Percentiles rank a stretch among this genome's conserved stretches.
Conservation (phyloP, 2,329 filamentous ascomycete genomes). For the Cercospora janseana region DNA sequence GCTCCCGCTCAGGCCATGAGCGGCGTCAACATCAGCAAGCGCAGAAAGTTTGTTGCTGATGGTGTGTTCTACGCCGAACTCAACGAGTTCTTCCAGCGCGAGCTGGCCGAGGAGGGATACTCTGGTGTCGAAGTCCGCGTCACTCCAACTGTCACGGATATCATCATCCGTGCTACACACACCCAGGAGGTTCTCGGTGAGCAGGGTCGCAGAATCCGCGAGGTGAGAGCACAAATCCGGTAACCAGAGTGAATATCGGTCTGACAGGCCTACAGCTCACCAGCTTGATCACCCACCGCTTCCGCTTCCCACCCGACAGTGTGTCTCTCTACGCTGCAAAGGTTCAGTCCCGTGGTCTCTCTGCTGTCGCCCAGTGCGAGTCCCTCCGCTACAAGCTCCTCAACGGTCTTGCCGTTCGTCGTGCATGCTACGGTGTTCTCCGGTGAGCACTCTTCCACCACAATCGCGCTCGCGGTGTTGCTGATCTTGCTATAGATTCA, state of each 20-base stretch:
- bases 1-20: slow-evolving; percentile 31
- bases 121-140: slow-evolving; percentile 99
- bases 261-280: slow-evolving; percentile 62
- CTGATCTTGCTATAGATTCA: slow-evolving; percentile 57
- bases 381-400: slow-evolving; percentile 99
- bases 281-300: slow-evolving; percentile 99
- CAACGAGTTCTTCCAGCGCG: slow-evolving; percentile 99
- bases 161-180: slow-evolving; percentile 99
- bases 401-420: slow-evolving; percentile 96
- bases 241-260: too few relatives aligned
- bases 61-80: slow-evolving; percentile 99
- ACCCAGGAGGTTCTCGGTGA: slow-evolving; percentile 99
- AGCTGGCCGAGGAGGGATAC: slow-evolving; percentile 99
- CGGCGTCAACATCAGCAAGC: slow-evolving; percentile 67
- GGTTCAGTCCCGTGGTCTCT: slow-evolving; percentile 99
- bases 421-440: slow-evolving; percentile 99
- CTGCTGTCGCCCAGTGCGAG: slow-evolving; percentile 99
- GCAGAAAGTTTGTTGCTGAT: slow-evolving; percentile 73
- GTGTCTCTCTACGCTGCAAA: slow-evolving; percentile 99
- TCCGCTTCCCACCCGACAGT: slow-evolving; percentile 99
- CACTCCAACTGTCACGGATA: slow-evolving; percentile 99
- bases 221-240: slow-evolving; percentile 44
- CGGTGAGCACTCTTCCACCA: slow-evolving; percentile 23
- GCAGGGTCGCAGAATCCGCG: slow-evolving; percentile 99
- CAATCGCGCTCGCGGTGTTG: neutral